phyloP scores from a whole-genome alignment of 495 filamentous ascomycete genomes.

The Neurospora sp. region DNA sequence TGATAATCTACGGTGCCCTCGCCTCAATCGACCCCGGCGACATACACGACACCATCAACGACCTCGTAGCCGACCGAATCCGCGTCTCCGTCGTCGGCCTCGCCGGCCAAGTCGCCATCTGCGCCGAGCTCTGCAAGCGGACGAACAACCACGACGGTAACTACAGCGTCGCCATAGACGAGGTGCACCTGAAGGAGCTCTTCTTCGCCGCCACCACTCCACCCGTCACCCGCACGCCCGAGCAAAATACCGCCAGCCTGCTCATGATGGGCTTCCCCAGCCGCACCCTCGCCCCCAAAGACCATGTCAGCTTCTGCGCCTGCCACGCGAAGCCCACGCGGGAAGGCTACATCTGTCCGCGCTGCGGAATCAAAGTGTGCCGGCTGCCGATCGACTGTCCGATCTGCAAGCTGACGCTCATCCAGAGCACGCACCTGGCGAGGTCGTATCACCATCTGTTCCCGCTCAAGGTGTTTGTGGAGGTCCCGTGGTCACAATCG shows the following conservation, averaged over 20 bases:
- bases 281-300: conserved; percentile 61
- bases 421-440: conserved; percentile 91
- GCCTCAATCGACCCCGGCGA: conserved; percentile 87
- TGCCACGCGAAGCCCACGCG: conserved; percentile 78
- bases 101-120: conserved; percentile 84
- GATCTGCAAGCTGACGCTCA: conserved; percentile 82
- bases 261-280: conserved; percentile 99
- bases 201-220: conserved; percentile 82
- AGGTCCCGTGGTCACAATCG: conserved; percentile 75
- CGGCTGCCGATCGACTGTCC: conserved; percentile 86
- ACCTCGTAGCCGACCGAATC: conserved; percentile 68
- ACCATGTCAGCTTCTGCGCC: conserved; percentile 65
- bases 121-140: conserved; percentile 71
- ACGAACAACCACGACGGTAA: conserved; percentile 73
- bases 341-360: conserved; percentile 86
- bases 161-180: conserved; percentile 80
- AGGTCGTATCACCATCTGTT: conserved; percentile 95
- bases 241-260: conserved; percentile 61
- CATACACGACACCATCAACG: conserved; percentile 79
- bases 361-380: conserved; percentile 86
- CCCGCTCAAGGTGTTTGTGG: conserved; percentile 80
- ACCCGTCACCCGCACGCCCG: conserved; percentile 61
- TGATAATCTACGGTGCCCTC: conserved; percentile 86
- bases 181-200: conserved; percentile 82
- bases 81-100: conserved; percentile 82